Evolutionary conservation across 2,329 filamentous ascomycete species (phyloP).

Genomic region (Penicillium italicum): DNA sequence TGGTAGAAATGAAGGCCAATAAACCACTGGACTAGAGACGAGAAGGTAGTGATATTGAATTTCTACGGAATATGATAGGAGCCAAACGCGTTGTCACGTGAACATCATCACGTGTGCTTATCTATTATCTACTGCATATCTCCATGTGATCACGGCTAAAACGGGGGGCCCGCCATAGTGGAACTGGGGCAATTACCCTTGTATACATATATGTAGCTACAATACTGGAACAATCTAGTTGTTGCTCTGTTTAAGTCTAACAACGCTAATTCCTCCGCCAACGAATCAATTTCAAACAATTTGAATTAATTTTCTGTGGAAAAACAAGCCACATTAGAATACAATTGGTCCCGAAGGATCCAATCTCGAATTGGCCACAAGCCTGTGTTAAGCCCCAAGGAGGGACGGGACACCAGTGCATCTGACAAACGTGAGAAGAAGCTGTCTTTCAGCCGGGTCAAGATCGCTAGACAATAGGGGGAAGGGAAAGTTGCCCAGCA

Average conservation of each 20-base stretch:
- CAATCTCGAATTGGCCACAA: conserved; percentile 21
- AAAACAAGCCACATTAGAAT: conserved; percentile 27
- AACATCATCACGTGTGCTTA: rapidly evolving
- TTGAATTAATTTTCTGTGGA: conserved; percentile 9
- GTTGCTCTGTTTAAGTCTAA: background rate
- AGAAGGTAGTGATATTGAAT: conserved; percentile 24
- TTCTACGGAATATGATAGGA: conserved; percentile 24
- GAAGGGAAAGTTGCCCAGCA: conserved; percentile 12
- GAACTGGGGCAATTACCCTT: too few relatives aligned
- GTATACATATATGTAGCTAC: background rate
- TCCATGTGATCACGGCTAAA: background rate
- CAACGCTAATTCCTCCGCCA: background rate
- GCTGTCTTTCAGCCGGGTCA: conserved; percentile 12
- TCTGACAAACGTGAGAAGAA: conserved; percentile 8
- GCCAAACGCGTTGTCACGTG: conserved; percentile 28
- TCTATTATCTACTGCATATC: background rate
- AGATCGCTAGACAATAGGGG: conserved; percentile 28
- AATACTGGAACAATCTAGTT: background rate
- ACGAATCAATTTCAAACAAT: background rate
- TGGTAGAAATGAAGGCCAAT: background rate
- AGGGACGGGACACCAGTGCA: background rate
- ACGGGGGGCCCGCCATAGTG: background rate
- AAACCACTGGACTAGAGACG: conserved; percentile 4
- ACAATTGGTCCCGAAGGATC: conserved; percentile 28
- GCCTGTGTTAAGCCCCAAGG: background rate